phyloP scores from a whole-genome alignment of 192 early-diverging fungal genomes.

The Coemansia sp. region DNA sequence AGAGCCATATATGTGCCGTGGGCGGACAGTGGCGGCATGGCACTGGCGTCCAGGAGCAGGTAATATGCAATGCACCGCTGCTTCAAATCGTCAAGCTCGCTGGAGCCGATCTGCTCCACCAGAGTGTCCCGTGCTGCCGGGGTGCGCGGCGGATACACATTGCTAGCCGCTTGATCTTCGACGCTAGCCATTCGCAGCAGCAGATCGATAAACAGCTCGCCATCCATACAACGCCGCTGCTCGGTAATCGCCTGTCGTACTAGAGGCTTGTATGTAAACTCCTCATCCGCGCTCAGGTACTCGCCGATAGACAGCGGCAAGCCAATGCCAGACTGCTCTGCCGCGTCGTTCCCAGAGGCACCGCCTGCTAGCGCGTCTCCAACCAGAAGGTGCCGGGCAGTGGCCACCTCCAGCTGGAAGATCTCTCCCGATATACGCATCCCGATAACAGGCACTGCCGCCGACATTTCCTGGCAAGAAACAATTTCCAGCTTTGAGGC shows the following conservation, averaged over 20 bases:
- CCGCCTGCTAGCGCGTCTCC: conserved; percentile 11
- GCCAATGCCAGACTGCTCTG: neutral
- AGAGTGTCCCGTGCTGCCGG: conserved; percentile 11
- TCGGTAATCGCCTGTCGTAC: conserved; percentile 18
- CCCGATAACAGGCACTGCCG: conserved; percentile 5
- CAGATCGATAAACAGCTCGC: conserved; percentile 43
- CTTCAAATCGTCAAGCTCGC: conserved; percentile 39
- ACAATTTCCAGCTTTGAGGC: neutral
- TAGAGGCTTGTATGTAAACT: conserved; percentile 17
- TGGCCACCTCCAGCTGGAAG: conserved; percentile 18
- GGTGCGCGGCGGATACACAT: conserved; percentile 29
- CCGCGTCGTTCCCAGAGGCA: neutral
- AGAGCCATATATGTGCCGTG: conserved; percentile 6
- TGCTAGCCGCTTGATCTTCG: neutral
- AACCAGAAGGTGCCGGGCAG: conserved; percentile 8
- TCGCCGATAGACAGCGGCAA: neutral
- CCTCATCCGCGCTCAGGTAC: neutral
- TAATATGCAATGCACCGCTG: conserved; percentile 41
- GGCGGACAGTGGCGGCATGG: neutral
- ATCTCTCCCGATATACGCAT: conserved; percentile 24
- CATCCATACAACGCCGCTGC: conserved; percentile 33
- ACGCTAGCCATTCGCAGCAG: conserved; percentile 30
- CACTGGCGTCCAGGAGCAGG: conserved; percentile 21
- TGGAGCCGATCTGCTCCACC: conserved; percentile 8
- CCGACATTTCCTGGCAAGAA: conserved; percentile 1